Base-by-base conservation (phyloP, 441 rosid species). In the Erodium moschatum region DNA sequence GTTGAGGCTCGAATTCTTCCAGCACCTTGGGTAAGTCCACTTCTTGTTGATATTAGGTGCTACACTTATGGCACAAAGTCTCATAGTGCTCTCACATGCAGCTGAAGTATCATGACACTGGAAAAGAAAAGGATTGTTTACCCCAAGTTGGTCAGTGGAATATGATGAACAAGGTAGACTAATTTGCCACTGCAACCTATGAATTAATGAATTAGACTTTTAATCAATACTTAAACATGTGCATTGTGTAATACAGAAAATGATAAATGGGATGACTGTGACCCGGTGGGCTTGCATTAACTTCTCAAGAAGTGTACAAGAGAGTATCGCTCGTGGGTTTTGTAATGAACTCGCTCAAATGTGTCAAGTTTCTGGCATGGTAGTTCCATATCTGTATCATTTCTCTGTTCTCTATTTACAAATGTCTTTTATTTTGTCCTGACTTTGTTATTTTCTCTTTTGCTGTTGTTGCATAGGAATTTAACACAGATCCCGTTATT, bases 101-200 rank as follows among this genome's bases (percentile, higher is more conserved):
- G 98, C 90, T 94, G 68, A 94, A 94, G 77, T 94, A 94, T 81
- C 97, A 91, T 19, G 98, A 94, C 77, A 89, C 91, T 50, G 98
- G 98, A 42, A 94, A 87, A 75, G 98, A 94, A 73, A 94, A 89
- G 80, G 96, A 94, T 73, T 94, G 97, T 60, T 81, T 94, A 69
- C 98, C 98, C 0, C 98, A 94, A 76, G 96, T 94, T 8, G 98
- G 98, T 70, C 98, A 94, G 66, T 94, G 98, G 98, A 94, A 91
- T 78, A 94, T 94, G 98, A 88, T 94, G 97, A 94, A 94, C 83
- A 94, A 94, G 91, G 96, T 89, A 81, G 24, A 33, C 20, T 16
- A 8, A 21, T 5, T 42, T 44, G 18, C 6, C 13, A 21, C 31
- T 27, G 16, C 46, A 12, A 4, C 9, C 19, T 31, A n/a, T n/a